Conservation (phyloP, 164 flowering plant genomes). For the Berberis vulgaris region DNA sequence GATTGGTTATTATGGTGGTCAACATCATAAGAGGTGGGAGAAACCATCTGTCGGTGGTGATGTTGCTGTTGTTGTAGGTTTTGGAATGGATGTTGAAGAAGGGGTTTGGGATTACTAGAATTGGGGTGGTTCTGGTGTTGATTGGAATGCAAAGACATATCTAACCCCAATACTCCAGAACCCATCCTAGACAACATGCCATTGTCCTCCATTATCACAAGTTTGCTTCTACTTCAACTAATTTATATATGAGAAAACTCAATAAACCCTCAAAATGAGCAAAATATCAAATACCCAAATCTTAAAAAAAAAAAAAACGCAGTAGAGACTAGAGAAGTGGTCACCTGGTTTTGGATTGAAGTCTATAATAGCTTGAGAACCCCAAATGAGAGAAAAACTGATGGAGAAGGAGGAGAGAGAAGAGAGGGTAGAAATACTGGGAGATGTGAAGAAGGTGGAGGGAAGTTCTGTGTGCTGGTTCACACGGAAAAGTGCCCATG, state of each 20-base stretch:
- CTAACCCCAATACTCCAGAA: constrained; percentile 25
- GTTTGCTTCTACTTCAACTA: background rate
- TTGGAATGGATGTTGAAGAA: background rate
- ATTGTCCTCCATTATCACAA: constrained; percentile 15
- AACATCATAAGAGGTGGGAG: constrained; percentile 10
- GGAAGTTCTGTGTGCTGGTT: background rate
- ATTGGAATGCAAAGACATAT: constrained; percentile 21
- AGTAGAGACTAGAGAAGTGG: background rate
- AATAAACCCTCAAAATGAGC: background rate
- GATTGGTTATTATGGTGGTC: constrained; percentile 10
- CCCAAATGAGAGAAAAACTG: background rate
- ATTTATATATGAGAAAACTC: background rate
- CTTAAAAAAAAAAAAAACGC: background rate
- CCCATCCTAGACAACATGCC: constrained; percentile 13
- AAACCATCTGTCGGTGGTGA: constrained; percentile 16
- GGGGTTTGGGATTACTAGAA: background rate
- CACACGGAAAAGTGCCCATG: constrained; percentile 8
- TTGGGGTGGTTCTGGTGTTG: constrained; percentile 11
- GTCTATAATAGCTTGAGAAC: background rate
- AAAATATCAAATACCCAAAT: background rate
- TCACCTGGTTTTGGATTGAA: constrained; percentile 1
- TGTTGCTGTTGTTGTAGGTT: constrained; percentile 7
- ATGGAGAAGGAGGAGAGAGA: background rate
- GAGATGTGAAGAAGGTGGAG: background rate
- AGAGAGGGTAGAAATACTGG: background rate